A percentile compares a stretch with the other conserved stretches of the same genome.
Evolutionary conservation across 2,329 filamentous ascomycete species (phyloP).

Genomic region (Calonectria pauciramosa): DNA sequence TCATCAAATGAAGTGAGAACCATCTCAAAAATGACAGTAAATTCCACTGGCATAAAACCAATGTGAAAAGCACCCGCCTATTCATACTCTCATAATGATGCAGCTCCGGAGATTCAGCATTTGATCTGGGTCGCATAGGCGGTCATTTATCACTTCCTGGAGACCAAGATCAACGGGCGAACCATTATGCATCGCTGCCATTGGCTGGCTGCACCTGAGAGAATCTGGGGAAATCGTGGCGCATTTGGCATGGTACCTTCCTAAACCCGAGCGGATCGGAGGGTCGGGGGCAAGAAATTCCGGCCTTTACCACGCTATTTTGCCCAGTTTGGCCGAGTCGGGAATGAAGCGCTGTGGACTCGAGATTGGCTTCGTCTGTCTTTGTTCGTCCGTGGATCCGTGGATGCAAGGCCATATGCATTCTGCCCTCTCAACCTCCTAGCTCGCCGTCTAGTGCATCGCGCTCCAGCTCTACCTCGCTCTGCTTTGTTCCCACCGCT

Average conservation of each 20-base stretch:
- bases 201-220: conserved; percentile 18
- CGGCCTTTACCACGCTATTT: conserved; percentile 28
- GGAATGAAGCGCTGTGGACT: conserved; percentile 22
- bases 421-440: conserved; percentile 22
- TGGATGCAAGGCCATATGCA: conserved; percentile 31
- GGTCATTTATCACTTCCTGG: conserved; percentile 9
- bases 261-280: conserved; percentile 20
- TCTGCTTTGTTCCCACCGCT: conserved; percentile 32
- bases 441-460: neutral
- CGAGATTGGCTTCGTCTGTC: conserved; percentile 29
- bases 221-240: conserved; percentile 36
- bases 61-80: neutral
- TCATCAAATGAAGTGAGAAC: neutral
- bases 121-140: neutral
- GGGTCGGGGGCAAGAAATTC: conserved; percentile 31
- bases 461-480: neutral
- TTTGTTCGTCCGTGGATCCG: conserved; percentile 30
- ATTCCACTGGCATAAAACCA: too few relatives aligned
- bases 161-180: neutral
- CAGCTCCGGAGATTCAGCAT: neutral
- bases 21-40: neutral
- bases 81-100: neutral
- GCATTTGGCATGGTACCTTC: conserved; percentile 17
- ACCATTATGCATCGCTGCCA: neutral
- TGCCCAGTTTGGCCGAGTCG: conserved; percentile 28